phyloP scores from a whole-genome alignment of 352 stramenopile species.

The Phytopythium ostracodes region DNA sequence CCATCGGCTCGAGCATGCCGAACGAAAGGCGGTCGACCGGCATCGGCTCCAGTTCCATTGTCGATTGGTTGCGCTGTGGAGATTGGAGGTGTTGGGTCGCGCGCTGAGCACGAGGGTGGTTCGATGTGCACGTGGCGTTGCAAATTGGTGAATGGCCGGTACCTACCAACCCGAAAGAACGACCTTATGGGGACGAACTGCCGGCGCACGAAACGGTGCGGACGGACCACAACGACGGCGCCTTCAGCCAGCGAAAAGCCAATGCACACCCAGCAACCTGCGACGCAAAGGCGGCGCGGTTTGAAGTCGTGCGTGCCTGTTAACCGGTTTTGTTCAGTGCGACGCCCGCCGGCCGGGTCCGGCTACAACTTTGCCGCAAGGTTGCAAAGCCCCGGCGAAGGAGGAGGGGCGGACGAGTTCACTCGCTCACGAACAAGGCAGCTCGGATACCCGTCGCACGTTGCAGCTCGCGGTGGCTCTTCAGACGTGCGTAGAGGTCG shows the following conservation, averaged over 20 bases:
- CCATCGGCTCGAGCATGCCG: constrained; percentile 21
- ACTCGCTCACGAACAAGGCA: not conserved
- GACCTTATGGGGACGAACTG: not conserved
- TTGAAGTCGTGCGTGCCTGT: not conserved
- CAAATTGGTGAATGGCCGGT: constrained; percentile 4
- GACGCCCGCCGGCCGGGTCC: not conserved
- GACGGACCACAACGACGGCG: constrained; percentile 3
- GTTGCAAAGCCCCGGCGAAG: not conserved
- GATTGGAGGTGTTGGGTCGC: not conserved
- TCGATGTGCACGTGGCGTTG: not conserved
- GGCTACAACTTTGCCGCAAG: not conserved
- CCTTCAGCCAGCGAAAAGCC: not conserved
- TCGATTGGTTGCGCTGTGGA: too few relatives aligned
- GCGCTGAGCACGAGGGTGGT: not conserved
- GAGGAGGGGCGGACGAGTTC: not conserved
- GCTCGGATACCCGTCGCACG: constrained; percentile 7
- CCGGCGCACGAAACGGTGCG: not conserved
- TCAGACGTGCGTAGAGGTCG: not conserved
- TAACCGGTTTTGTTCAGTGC: constrained; percentile 2
- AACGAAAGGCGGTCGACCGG: not conserved
- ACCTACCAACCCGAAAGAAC: not conserved
- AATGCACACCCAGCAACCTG: constrained; percentile 1
- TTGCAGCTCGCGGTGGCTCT: constrained; percentile 6
- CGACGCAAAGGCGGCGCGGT: not conserved
- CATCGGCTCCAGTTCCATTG: constrained; percentile 8